phyloP scores from a whole-genome alignment of 2,329 filamentous ascomycete species.

The Pleomassaria siparia region DNA sequence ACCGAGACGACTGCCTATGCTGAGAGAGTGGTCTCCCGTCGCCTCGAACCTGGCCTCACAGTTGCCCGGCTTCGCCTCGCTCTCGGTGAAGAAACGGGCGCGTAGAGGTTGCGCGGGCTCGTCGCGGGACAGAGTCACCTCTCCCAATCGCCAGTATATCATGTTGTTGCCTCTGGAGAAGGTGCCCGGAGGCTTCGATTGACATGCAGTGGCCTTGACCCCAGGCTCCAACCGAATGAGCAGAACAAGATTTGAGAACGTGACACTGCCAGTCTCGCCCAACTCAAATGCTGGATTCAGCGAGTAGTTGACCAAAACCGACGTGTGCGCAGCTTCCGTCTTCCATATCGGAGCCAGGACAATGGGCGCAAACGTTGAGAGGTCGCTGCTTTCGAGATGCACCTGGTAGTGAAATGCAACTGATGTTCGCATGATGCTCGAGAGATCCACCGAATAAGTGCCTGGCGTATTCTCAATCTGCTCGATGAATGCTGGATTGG shows the following conservation, averaged over 20 bases:
- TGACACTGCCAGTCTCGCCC: slow-evolving; percentile 50
- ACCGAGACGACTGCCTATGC: slow-evolving; percentile 65
- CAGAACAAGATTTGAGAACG: slow-evolving; percentile 73
- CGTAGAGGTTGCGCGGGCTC: slow-evolving; percentile 71
- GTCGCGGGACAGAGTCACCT: slow-evolving; percentile 66
- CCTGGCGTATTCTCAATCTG: slow-evolving; percentile 70
- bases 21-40: slow-evolving; percentile 49
- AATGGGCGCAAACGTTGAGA: slow-evolving; percentile 68
- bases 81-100: slow-evolving; percentile 77
- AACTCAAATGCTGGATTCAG: slow-evolving; percentile 70
- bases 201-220: slow-evolving; percentile 65
- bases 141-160: slow-evolving; percentile 78
- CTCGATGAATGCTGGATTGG: slow-evolving; percentile 87
- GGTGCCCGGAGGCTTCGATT: slow-evolving; percentile 78
- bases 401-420: slow-evolving; percentile 93
- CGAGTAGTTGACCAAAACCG: slow-evolving; percentile 79
- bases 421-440: slow-evolving; percentile 67
- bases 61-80: slow-evolving; percentile 69
- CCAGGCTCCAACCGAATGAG: slow-evolving; percentile 68
- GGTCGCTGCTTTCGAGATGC: slow-evolving; percentile 62
- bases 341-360: slow-evolving; percentile 79
- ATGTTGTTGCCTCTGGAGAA: slow-evolving; percentile 75
- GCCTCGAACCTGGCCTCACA: slow-evolving; percentile 85
- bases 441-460: slow-evolving; percentile 75
- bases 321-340: slow-evolving; percentile 80